Evolutionary conservation across 192 early-diverging fungal species (phyloP).

Genomic region (Chytriomyces sp.): DNA sequence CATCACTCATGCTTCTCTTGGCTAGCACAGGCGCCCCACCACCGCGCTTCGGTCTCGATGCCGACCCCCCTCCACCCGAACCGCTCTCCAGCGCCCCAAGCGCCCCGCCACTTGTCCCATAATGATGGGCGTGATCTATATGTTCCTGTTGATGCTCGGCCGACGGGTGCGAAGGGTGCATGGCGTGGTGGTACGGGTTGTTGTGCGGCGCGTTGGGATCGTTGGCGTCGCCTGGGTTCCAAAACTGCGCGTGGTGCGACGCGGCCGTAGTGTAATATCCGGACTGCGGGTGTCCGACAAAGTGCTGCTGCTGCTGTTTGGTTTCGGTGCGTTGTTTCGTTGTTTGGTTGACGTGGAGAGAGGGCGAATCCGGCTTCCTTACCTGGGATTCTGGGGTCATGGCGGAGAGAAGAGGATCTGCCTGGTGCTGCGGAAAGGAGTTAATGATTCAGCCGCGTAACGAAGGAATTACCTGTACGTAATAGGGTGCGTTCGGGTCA

Average conservation of each 20-base stretch:
- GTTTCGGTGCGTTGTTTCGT: neutral
- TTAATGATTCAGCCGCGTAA: neutral
- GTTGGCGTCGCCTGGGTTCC: neutral
- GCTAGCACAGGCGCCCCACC: too few species aligned
- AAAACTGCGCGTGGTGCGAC: neutral
- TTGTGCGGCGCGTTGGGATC: neutral
- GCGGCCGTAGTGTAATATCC: neutral
- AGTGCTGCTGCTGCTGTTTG: neutral
- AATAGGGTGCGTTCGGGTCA: neutral
- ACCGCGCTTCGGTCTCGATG: too few species aligned
- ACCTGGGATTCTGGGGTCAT: slow-evolving; percentile 7
- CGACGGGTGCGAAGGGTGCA: neutral
- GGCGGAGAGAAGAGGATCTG: neutral
- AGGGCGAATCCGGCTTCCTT: neutral
- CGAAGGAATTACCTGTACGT: neutral
- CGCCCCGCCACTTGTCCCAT: too few species aligned
- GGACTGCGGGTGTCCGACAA: neutral
- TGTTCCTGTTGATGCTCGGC: too few species aligned
- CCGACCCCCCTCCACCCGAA: too few species aligned
- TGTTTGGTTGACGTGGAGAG: neutral
- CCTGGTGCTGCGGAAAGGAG: neutral
- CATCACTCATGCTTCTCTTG: too few species aligned
- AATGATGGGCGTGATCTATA: too few species aligned
- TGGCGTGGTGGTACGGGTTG: neutral
- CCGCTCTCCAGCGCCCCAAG: too few species aligned